These are phyloP conservation scores for Cyphellophora attinorum DNA, from an alignment of 2,329 filamentous ascomycete species.

Conservation along the genomic window DNA sequence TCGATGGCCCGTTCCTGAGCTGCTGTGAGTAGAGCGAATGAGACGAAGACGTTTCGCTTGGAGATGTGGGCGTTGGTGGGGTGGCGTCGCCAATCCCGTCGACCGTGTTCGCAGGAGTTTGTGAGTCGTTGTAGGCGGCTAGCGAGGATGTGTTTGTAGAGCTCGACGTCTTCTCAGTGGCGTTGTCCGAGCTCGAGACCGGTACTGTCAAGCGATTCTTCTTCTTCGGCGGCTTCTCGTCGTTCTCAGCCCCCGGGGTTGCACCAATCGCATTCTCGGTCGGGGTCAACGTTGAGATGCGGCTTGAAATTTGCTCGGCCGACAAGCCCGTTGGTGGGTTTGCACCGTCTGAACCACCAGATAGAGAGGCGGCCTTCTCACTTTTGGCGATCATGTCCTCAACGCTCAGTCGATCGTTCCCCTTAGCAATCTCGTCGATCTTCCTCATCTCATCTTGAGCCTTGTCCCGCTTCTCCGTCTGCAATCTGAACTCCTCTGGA, in stretches of 20 bases:
- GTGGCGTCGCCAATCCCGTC: no score
- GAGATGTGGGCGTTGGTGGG: neutral
- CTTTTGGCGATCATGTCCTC: slow-evolving; percentile 2
- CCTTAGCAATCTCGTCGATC: neutral
- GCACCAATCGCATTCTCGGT: neutral
- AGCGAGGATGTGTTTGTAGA: neutral
- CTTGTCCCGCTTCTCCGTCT: slow-evolving; percentile 14
- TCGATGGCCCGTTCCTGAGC: no score
- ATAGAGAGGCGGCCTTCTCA: neutral
- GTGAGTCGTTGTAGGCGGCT: no score
- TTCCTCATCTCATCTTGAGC: slow-evolving; percentile 12
- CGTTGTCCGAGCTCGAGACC: neutral
- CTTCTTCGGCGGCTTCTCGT: no score
- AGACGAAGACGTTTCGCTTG: neutral
- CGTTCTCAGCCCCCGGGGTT: no score
- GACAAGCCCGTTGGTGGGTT: neutral
- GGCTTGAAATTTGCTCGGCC: neutral
- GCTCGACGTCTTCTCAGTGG: neutral
- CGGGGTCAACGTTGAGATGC: neutral
- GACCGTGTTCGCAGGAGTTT: neutral
- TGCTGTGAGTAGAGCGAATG: no score
- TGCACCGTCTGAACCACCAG: neutral
- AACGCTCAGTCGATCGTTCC: neutral
- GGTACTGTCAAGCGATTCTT: no score
- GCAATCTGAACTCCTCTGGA: slow-evolving; percentile 22